phyloP scores from a whole-genome alignment of 2,329 filamentous ascomycete genomes.

The Emergomyces orientalis region DNA sequence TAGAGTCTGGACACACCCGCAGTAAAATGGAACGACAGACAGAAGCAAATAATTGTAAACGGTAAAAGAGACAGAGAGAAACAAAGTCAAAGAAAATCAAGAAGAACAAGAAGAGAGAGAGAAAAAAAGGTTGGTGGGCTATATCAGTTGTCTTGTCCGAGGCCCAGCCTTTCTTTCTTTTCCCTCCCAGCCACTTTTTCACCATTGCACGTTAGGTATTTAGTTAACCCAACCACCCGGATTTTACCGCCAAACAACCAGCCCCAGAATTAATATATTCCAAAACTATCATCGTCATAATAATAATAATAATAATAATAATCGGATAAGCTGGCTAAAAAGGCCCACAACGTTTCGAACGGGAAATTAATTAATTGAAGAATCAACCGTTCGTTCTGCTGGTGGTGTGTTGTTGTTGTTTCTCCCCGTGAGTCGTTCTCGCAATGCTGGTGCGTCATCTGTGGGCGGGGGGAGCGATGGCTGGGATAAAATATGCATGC shows the following conservation, averaged over 20 bases:
- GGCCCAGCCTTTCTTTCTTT: conserved; percentile 10
- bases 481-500: background rate
- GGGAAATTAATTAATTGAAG: background rate
- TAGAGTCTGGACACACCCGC: background rate
- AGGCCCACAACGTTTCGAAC: too few species aligned
- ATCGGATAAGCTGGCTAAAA: too few species aligned
- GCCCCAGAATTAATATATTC: background rate
- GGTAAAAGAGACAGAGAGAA: conserved; percentile 5
- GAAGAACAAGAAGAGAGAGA: conserved; percentile 10
- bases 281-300: background rate
- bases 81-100: conserved; percentile 13
- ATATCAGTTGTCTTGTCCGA: background rate
- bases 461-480: background rate
- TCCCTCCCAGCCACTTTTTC: conserved; percentile 10
- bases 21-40: background rate
- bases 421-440: too few species aligned
- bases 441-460: background rate
- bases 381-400: background rate
- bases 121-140: conserved; percentile 12
- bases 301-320: background rate
- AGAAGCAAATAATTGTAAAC: background rate
- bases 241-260: background rate
- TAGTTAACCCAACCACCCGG: background rate
- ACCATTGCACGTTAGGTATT: background rate
- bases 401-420: background rate